These are phyloP conservation scores for Trichoderma sp. DNA, from an alignment of 2,329 filamentous ascomycete species.

Conservation along the genomic window DNA sequence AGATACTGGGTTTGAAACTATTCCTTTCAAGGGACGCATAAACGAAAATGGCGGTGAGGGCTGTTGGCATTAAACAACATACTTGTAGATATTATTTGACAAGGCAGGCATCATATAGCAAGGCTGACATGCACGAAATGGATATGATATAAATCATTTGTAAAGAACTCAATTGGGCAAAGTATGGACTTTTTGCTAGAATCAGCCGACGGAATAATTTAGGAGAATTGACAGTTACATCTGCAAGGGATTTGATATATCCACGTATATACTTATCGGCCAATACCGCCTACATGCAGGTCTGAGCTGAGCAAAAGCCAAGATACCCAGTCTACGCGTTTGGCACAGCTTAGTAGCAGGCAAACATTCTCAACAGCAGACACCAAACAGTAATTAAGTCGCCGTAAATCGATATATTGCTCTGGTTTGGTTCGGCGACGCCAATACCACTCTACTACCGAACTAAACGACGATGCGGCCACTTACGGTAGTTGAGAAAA, in stretches of 20 bases:
- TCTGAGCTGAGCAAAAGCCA: neutral
- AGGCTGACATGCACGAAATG: neutral
- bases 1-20: neutral
- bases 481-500: neutral
- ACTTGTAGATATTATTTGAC: neutral
- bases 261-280: neutral
- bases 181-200: neutral
- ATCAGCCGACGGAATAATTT: neutral
- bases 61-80: neutral
- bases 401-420: neutral
- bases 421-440: neutral
- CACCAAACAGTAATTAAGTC: neutral
- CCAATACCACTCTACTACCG: neutral
- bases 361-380: neutral
- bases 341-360: neutral
- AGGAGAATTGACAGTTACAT: neutral
- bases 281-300: neutral
- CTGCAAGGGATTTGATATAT: neutral
- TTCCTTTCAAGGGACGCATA: neutral
- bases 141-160: neutral
- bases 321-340: neutral
- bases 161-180: too few relatives aligned
- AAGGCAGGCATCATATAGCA: neutral
- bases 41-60: neutral
- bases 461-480: neutral